Evolutionary conservation across 192 early-diverging fungal genomes (phyloP).

Genomic region (Phycomyces blakesleeanus): DNA sequence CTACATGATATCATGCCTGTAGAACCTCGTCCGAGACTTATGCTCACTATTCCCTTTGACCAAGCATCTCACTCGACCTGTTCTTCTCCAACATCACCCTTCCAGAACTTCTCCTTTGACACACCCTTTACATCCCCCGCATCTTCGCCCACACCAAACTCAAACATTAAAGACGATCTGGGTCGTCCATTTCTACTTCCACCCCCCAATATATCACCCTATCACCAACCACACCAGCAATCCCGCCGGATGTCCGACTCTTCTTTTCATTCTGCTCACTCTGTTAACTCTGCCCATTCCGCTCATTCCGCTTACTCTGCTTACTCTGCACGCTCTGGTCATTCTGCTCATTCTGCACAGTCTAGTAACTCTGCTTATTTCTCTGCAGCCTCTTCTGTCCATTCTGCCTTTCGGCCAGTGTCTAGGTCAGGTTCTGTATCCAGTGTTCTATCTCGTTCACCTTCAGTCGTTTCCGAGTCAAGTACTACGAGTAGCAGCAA

Average conservation of each 20-base stretch:
- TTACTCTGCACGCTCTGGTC: too few species aligned
- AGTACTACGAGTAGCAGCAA: too few species aligned
- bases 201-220: slow-evolving; percentile 2
- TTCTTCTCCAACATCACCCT: slow-evolving; percentile 19
- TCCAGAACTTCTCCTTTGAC: neutral
- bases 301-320: too few species aligned
- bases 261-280: neutral
- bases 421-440: too few species aligned
- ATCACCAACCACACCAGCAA: neutral
- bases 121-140: slow-evolving; percentile 11
- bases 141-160: slow-evolving; percentile 2
- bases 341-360: too few species aligned
- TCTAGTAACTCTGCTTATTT: too few species aligned
- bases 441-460: neutral
- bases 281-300: neutral
- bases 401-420: too few species aligned
- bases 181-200: neutral
- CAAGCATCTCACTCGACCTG: slow-evolving; percentile 1
- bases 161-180: neutral
- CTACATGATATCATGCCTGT: slow-evolving; percentile 5
- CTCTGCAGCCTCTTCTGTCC: too few species aligned
- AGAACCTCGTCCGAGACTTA: slow-evolving; percentile 1
- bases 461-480: neutral
- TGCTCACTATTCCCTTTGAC: slow-evolving; percentile 12
- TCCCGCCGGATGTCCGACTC: neutral